Evolutionary conservation across 495 filamentous ascomycete genomes (phyloP), one percentile per base, ranked within the genome.

Genomic region (Neurospora sublineolata): DNA sequence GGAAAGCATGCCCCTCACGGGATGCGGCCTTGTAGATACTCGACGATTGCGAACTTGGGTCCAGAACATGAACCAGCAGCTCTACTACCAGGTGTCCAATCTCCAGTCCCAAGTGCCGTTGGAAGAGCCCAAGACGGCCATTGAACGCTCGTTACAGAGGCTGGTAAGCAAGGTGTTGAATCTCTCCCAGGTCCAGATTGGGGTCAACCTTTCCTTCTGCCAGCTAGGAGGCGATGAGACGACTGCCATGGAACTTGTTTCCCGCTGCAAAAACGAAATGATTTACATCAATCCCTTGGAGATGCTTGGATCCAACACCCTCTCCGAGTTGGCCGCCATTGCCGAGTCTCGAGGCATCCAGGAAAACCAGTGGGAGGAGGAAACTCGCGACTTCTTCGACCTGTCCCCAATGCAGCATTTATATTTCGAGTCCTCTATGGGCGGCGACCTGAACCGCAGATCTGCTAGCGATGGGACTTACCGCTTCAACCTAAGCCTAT

Each of bases 401-500:
- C 83, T 94, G 8, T 89, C 90, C 0, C 91, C 91, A 0, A 92
- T 93, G 78, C 91, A 94, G 76, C 82, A 85, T 30, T 79, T 93
- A 18, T 92, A 91, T 77, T 93, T 92, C 72, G 83, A 89, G 72
- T 83, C 83, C 0, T 70, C 73, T 9, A 83, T 84, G 80, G 81
- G 83, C 3, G 77, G 77, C 1, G 78, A 81, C 46, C 38, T 73
- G 40, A 73, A 73, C 27, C 78, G 72, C 42, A 75, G 82, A 44
- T 77, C 84, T 33, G 81, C 81, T 0, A 77, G 81, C 41, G 84
- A 89, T 27, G 85, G 84, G 0, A 83, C 87, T 72, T 88, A 88
- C n/a, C 87, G 91, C 70, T 94, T 91, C 76, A 92, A 93, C 75
- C 90, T 91, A 74, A 91, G 90, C 69, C 83, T 92, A 44, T 77